Evolutionary conservation across 2,329 filamentous ascomycete species (phyloP).

Genomic region (Fusarium temperatum): DNA sequence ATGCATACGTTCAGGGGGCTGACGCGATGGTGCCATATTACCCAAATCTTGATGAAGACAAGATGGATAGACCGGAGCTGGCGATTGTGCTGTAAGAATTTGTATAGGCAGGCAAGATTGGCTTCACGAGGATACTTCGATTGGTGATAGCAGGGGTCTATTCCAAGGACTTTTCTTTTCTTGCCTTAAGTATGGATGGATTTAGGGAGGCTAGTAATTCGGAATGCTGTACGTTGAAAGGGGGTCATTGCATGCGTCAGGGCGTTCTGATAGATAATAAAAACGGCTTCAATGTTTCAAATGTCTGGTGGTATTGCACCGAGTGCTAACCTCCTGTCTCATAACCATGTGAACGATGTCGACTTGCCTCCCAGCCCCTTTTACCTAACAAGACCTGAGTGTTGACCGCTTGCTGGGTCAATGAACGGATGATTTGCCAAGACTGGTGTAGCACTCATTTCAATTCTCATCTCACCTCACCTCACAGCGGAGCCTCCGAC

Average conservation of each 20-base stretch:
- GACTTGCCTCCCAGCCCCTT: conserved; percentile 15
- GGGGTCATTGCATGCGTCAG: conserved; percentile 39
- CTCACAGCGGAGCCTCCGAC: conserved; percentile 17
- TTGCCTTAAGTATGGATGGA: conserved; percentile 14
- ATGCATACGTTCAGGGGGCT: conserved; percentile 92
- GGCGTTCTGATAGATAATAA: conserved; percentile 44
- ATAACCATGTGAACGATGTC: neutral
- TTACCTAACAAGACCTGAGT: neutral
- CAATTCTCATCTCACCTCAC: conserved; percentile 20
- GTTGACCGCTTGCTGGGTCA: conserved; percentile 1
- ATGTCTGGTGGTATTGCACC: neutral
- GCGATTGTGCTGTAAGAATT: conserved; percentile 77
- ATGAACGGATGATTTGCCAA: conserved; percentile 24
- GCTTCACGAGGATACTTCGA: conserved; percentile 11
- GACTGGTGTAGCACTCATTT: conserved; percentile 20
- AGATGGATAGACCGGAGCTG: conserved; percentile 80
- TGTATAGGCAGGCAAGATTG: conserved; percentile 2
- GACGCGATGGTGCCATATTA: conserved; percentile 98
- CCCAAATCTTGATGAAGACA: conserved; percentile 83
- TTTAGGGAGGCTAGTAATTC: conserved; percentile 39
- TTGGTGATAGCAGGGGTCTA: conserved; percentile 14
- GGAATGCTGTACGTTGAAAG: conserved; percentile 36
- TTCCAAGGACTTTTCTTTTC: conserved; percentile 17
- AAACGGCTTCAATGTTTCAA: conserved; percentile 35
- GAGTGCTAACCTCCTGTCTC: conserved; percentile 10